Evolutionary conservation across 345 rosid species (phyloP).

Genomic region (Hibiscus tridactylites): DNA sequence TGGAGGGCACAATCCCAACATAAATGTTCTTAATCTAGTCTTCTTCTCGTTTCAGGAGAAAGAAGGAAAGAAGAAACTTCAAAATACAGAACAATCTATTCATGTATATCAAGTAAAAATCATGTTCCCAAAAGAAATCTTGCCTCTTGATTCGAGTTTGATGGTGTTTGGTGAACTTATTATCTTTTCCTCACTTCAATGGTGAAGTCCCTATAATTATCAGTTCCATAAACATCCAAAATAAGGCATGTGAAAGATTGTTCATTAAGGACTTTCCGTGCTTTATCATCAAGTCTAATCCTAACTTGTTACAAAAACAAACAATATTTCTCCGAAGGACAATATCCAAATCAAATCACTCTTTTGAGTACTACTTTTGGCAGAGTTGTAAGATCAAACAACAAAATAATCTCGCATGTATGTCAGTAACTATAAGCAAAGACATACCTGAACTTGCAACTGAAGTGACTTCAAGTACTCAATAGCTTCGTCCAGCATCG

Average conservation of each 20-base stretch:
- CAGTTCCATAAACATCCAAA: background rate
- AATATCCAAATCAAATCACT: background rate
- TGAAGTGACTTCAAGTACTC: constrained; percentile 54
- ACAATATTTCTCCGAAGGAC: background rate
- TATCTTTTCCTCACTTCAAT: background rate
- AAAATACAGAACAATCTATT: background rate
- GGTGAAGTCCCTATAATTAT: constrained; percentile 1
- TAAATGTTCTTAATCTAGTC: background rate
- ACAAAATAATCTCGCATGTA: background rate
- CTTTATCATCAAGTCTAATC: background rate
- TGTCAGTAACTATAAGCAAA: background rate
- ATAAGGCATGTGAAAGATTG: background rate
- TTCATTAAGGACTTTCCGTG: background rate
- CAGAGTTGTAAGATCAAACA: background rate
- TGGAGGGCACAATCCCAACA: background rate
- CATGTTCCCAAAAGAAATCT: constrained; percentile 5
- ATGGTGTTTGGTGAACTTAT: background rate
- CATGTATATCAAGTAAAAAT: background rate
- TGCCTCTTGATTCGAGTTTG: constrained; percentile 4
- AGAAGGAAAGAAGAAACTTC: background rate
- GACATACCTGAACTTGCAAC: constrained; percentile 51
- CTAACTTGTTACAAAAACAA: background rate
- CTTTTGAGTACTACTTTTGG: background rate
- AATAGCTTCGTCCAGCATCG: constrained; percentile 59
- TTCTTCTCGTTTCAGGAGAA: background rate